Percentiles rank a stretch among this genome's conserved stretches.
Conservation (phyloP, 1,284 basidiomycete genomes). For the Ceratobasidium sp. region DNA sequence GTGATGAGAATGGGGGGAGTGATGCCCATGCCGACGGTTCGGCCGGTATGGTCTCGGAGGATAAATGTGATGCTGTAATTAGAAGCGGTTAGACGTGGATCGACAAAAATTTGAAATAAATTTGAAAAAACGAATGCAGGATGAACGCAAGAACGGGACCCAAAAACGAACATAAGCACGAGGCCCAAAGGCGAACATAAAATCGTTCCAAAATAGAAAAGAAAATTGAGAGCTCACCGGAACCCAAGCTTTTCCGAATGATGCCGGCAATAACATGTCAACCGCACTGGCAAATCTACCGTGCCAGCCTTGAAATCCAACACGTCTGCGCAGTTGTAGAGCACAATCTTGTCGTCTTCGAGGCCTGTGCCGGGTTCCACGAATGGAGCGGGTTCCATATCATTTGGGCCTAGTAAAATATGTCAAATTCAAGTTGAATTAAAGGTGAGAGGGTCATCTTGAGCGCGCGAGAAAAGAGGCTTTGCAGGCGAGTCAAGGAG, state of each 20-base stretch:
- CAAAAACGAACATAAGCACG: neutral
- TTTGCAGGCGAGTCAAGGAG: neutral
- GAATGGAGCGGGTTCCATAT: slow-evolving; percentile 53
- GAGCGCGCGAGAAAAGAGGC: neutral
- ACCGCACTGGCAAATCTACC: slow-evolving; percentile 89
- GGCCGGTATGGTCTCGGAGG: slow-evolving; percentile 84
- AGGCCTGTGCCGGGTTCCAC: slow-evolving; percentile 53
- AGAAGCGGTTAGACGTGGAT: neutral
- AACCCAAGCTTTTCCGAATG: slow-evolving; percentile 98
- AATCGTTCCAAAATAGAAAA: neutral
- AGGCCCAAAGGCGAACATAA: neutral
- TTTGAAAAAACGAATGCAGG: neutral
- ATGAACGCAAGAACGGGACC: neutral
- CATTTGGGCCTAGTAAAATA: slow-evolving; percentile 52
- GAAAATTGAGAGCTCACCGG: slow-evolving; percentile 57
- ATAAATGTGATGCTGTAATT: slow-evolving; percentile 82
- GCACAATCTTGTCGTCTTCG: slow-evolving; percentile 77
- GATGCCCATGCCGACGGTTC: slow-evolving; percentile 84
- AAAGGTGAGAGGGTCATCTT: neutral
- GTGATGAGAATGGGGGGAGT: slow-evolving; percentile 99
- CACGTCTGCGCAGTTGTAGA: slow-evolving; percentile 96
- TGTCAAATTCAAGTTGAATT: neutral
- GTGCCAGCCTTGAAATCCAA: slow-evolving; percentile 92
- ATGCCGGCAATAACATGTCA: slow-evolving; percentile 99
- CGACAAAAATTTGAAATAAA: slow-evolving; percentile 1